Conservation (phyloP, 495 filamentous ascomycete species). For the Penicillium daleae region DNA sequence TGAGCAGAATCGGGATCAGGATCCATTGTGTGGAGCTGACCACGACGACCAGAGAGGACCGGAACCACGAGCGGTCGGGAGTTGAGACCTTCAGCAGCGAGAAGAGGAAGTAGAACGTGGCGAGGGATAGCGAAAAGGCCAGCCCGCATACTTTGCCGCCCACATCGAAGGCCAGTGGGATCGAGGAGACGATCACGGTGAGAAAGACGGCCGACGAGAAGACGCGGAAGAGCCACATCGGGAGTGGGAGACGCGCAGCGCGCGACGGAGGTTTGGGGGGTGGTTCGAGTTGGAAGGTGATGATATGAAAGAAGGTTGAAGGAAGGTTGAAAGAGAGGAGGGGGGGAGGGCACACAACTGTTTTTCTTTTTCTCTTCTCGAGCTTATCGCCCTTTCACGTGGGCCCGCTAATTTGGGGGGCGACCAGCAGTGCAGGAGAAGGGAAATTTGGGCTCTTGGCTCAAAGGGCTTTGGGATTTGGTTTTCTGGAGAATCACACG, state of each 20-base stretch:
- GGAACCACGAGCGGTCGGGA: conserved; percentile 75
- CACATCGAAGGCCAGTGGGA: conserved; percentile 96
- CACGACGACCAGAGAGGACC: conserved; percentile 64
- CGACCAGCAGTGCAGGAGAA: neutral
- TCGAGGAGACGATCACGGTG: conserved; percentile 83
- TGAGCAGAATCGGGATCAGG: conserved; percentile 79
- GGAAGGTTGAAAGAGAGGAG: conserved; percentile 10
- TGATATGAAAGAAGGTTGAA: neutral
- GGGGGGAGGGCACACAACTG: conserved; percentile 24
- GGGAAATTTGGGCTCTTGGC: neutral
- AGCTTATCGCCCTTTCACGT: conserved; percentile 35
- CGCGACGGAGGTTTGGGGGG: neutral
- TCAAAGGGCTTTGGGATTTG: neutral
- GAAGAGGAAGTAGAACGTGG: conserved; percentile 87
- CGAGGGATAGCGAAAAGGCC: conserved; percentile 85
- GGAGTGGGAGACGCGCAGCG: conserved; percentile 25
- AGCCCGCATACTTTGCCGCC: conserved; percentile 92
- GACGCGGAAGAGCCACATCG: conserved; percentile 74
- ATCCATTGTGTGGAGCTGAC: conserved; percentile 79
- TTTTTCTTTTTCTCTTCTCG: conserved; percentile 25
- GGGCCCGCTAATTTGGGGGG: conserved; percentile 12
- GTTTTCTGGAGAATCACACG: neutral
- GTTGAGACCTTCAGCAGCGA: conserved; percentile 79
- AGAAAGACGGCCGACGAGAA: conserved; percentile 80
- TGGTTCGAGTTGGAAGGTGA: neutral